Conservation (phyloP, 192 early-diverging fungal genomes). For the Pilobolus umbonatus region DNA sequence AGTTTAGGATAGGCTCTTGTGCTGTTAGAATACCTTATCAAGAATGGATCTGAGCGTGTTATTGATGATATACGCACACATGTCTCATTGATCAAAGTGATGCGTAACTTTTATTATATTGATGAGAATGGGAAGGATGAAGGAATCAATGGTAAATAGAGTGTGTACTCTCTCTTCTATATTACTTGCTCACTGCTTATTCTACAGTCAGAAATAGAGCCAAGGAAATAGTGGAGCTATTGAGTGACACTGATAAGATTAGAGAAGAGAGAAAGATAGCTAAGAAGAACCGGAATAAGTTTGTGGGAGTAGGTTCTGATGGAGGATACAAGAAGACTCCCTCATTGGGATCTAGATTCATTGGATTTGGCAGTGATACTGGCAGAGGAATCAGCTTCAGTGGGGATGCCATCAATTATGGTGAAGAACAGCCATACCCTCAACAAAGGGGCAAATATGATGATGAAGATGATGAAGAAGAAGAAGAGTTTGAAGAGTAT, state of each 20-base stretch:
- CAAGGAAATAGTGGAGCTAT: conserved; percentile 82
- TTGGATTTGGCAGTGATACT: conserved; percentile 67
- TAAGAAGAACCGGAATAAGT: conserved; percentile 85
- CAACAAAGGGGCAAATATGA: conserved; percentile 1
- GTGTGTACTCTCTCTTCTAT: too few species aligned
- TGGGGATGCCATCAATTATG: conserved; percentile 23
- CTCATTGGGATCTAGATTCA: conserved; percentile 14
- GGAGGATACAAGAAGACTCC: conserved; percentile 42
- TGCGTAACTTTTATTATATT: conserved; percentile 84
- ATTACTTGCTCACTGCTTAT: background rate
- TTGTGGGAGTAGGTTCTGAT: conserved; percentile 67
- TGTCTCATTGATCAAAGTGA: conserved; percentile 80
- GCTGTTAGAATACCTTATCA: conserved; percentile 92
- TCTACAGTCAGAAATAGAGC: conserved; percentile 76
- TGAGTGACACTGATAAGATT: conserved; percentile 76
- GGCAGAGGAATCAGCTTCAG: conserved; percentile 33
- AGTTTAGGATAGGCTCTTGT: conserved; percentile 62
- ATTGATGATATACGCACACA: conserved; percentile 85
- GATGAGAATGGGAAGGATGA: conserved; percentile 97
- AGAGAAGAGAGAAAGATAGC: conserved; percentile 85
- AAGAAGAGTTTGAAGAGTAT: conserved; percentile 18
- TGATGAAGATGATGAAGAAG: conserved; percentile 25
- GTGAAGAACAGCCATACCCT: conserved; percentile 36
- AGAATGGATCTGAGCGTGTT: conserved; percentile 91
- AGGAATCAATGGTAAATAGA: conserved; percentile 85